phyloP scores from a whole-genome alignment of 768 basidiomycete genomes.

The Chalciporus chontae region DNA sequence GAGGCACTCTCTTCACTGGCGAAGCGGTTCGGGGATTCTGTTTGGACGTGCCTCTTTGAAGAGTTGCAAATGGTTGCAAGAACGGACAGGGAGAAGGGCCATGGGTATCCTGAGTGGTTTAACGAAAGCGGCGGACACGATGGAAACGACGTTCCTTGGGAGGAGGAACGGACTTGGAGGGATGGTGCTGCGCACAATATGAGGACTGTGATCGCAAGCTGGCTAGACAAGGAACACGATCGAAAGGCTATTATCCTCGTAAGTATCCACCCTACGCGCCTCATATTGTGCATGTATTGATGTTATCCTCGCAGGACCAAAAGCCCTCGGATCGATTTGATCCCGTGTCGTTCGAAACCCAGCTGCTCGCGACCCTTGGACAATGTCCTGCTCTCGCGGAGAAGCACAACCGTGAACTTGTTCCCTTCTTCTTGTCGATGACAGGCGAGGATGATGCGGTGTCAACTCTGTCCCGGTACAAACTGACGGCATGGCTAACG shows the following conservation, averaged over 20 bases:
- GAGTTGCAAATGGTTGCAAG: constrained; percentile 46
- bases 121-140: constrained; percentile 17
- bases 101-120: constrained; percentile 25
- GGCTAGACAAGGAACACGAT: constrained; percentile 38
- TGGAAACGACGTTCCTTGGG: constrained; percentile 39
- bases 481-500: constrained; percentile 73
- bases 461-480: constrained; percentile 50
- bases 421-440: constrained; percentile 74
- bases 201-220: constrained; percentile 44
- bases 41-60: constrained; percentile 69
- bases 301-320: constrained; percentile 33
- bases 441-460: constrained; percentile 29
- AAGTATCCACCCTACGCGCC: constrained; percentile 2
- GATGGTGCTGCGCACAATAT: constrained; percentile 70
- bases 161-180: constrained; percentile 73
- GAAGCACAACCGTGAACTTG: constrained; percentile 81
- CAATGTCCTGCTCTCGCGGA: constrained; percentile 72
- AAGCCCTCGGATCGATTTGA: constrained; percentile 61
- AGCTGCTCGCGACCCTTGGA: constrained; percentile 70
- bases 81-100: neutral
- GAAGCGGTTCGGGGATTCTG: constrained; percentile 57
- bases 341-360: constrained; percentile 68
- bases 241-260: constrained; percentile 35
- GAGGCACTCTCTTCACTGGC: constrained; percentile 56
- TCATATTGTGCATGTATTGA: neutral